Base-by-base conservation (phyloP, 176 grass and related monocot species). In the Bonia amplexicaulis region DNA sequence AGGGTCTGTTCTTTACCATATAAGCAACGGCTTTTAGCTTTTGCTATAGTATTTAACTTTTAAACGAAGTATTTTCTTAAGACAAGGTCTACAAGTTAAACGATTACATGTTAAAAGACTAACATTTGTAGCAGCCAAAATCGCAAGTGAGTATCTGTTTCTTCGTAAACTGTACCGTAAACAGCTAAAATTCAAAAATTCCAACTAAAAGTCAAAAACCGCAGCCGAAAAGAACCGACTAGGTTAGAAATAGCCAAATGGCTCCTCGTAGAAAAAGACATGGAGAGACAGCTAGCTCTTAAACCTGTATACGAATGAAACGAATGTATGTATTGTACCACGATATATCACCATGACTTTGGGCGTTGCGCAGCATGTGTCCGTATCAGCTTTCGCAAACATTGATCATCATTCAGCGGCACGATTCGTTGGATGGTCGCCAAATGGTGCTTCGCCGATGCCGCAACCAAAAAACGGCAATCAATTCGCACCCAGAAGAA, bases 401-500 rank as follows among this genome's bases (percentile, higher is more conserved):
- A 40, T 23, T 19, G 51, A 27, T 58, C 37, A 45, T 4, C 47
- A 52, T 47, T 77, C 46, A 29, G 41, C 2, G 46, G 4, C 42
- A 46, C 4, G 35, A 7, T 19, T 79, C 12, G 89, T 74, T 84
- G 84, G 69, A 33, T 41, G 68, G 84, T 84, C 84, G 17, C 12
- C 65, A 35, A 23, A n/a, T 16, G 51, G 72, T 49, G 62, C 29
- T 47, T 55, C 47, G 51, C 5, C 40, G 82, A 29, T 22, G 41
- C 54, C 45, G 83, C 63, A 64, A 66, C 83, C 25, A 54, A 37
- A 54, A 54, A 82, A 81, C n/a, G 25, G 61, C 16, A 60, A 70
- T 62, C 71, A 81, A 61, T 78, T 3, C 7, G 27, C 37, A n/a
- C 47, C 64, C 58, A 15, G 44, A 16, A 61, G 59, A 73, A 53